Conservation (phyloP, 1,284 basidiomycete species). For the Ceratobasidium sp. region DNA sequence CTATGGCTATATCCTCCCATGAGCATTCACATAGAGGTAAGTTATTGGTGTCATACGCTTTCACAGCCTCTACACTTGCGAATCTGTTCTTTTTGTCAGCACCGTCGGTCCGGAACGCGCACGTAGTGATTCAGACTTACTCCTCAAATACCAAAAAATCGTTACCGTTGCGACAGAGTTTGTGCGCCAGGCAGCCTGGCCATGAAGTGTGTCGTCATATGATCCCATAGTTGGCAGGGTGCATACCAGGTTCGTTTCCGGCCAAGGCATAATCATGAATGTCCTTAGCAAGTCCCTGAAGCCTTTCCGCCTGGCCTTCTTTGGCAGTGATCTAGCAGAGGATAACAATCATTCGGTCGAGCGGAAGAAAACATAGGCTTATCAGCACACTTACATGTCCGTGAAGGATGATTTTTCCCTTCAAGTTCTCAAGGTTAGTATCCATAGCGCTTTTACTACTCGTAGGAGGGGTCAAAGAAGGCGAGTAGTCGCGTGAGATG, state of each 20-base stretch:
- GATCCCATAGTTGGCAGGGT: neutral
- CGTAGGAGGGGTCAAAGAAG: neutral
- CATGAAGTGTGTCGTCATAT: neutral
- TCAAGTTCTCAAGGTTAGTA: conserved; percentile 2
- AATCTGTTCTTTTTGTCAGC: neutral
- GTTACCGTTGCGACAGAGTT: neutral
- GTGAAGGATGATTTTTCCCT: neutral
- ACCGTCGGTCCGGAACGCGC: neutral
- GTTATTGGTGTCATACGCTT: neutral
- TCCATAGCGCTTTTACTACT: neutral
- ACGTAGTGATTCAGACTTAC: neutral
- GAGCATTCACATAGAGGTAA: neutral
- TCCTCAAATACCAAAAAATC: conserved; percentile 16
- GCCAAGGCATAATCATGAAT: neutral
- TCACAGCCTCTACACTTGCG: neutral
- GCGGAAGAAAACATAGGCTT: neutral
- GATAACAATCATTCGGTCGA: neutral
- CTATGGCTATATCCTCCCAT: neutral
- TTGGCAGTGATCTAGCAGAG: neutral
- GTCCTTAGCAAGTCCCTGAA: neutral
- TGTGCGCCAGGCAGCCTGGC: neutral
- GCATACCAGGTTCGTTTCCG: conserved; percentile 10
- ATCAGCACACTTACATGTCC: neutral
- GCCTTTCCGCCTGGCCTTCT: conserved; percentile 1
- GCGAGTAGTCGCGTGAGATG: no score